phyloP scores from a whole-genome alignment of 208 protist genomes.

The Porcisia hertigi region DNA sequence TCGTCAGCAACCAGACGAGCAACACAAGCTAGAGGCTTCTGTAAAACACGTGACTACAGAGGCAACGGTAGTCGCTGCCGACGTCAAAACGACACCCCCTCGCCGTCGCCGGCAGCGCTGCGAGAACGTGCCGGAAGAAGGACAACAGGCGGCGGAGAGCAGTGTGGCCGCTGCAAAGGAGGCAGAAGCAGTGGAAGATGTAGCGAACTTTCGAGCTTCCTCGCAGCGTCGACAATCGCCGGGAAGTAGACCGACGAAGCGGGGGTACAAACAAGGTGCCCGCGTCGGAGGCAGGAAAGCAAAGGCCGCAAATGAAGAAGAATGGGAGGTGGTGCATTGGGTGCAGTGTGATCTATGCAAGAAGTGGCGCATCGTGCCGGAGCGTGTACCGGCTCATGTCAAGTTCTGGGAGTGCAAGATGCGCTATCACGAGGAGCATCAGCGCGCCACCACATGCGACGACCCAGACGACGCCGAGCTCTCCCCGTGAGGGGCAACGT shows the following conservation, averaged over 20 bases:
- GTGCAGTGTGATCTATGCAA: slow-evolving; percentile 80
- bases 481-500: slow-evolving; percentile 15
- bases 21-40: background rate
- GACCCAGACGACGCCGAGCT: slow-evolving; percentile 68
- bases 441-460: slow-evolving; percentile 51
- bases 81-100: background rate
- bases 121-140: background rate
- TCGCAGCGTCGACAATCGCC: background rate
- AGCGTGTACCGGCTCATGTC: slow-evolving; percentile 33
- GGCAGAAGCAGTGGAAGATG: background rate
- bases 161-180: background rate
- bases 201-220: background rate
- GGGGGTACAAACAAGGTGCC: background rate
- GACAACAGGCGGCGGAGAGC: background rate
- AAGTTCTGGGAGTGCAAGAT: slow-evolving; percentile 72
- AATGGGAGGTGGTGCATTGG: slow-evolving; percentile 71
- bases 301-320: background rate
- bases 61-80: background rate
- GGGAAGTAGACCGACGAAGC: background rate
- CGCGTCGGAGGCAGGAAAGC: background rate
- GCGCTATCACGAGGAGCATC: slow-evolving; percentile 44
- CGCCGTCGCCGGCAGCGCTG: slow-evolving; percentile 2
- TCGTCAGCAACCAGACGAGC: background rate
- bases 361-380: slow-evolving; percentile 84
- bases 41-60: background rate